These are phyloP conservation scores for Heliamphora ciliata DNA, from an alignment of 179 eudicot species.

Conservation along the genomic window DNA sequence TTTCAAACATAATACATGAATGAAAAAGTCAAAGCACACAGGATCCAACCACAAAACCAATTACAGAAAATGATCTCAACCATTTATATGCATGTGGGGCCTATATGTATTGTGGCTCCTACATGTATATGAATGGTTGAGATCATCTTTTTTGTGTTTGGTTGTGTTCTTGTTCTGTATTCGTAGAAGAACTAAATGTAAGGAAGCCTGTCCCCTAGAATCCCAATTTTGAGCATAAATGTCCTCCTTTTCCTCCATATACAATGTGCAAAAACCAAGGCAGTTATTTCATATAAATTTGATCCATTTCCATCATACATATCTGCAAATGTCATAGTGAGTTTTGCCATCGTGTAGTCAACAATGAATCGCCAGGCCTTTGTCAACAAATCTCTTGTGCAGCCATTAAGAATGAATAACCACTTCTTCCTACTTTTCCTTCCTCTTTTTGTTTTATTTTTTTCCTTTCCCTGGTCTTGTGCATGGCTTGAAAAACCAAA, in stretches of 20 bases:
- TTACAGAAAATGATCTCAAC: too few relatives aligned
- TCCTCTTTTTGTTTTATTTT: not conserved
- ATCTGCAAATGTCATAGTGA: not conserved
- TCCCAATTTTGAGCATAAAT: not conserved
- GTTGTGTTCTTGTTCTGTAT: too few relatives aligned
- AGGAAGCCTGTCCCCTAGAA: not conserved
- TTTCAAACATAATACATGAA: too few relatives aligned
- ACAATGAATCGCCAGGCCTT: not conserved
- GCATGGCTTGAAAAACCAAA: not conserved
- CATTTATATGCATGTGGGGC: too few relatives aligned
- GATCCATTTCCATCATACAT: slow-evolving; percentile 11
- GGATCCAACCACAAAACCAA: too few relatives aligned
- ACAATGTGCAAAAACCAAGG: not conserved
- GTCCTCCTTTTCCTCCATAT: not conserved
- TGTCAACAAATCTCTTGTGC: not conserved
- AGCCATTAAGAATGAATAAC: not conserved
- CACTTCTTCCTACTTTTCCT: too few relatives aligned
- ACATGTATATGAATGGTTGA: too few relatives aligned
- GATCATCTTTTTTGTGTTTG: too few relatives aligned
- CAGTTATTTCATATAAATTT: not conserved
- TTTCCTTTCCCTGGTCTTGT: not conserved
- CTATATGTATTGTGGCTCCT: too few relatives aligned
- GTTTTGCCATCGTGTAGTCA: not conserved
- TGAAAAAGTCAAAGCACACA: too few relatives aligned
- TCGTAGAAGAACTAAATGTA: not conserved